Evolutionary conservation across 2,329 filamentous ascomycete species (phyloP).

Genomic region (Tolypocladium pustulatum): DNA sequence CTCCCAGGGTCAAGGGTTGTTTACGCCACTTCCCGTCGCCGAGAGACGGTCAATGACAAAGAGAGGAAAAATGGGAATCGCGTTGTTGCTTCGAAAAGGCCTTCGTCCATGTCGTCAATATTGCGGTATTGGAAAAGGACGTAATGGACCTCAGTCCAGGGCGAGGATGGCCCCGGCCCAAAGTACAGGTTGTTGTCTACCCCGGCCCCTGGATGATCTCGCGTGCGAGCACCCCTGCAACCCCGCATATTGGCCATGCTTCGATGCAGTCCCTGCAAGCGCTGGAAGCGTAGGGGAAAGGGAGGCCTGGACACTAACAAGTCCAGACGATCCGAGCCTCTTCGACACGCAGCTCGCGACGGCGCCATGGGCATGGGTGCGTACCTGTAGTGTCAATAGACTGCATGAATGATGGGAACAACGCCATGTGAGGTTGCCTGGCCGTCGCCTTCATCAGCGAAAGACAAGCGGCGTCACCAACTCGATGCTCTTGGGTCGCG

Average conservation of each 20-base stretch:
- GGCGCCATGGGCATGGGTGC: background rate
- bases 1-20: background rate
- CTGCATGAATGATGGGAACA: background rate
- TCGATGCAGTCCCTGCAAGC: background rate
- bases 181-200: background rate
- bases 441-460: constrained; percentile 22
- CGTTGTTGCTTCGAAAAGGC: background rate
- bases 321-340: background rate
- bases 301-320: background rate
- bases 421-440: background rate
- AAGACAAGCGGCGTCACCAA: constrained; percentile 50
- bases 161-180: background rate
- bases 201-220: background rate
- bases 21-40: background rate
- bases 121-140: background rate
- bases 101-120: background rate
- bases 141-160: background rate
- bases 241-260: constrained; percentile 4
- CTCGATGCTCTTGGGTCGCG: constrained; percentile 52
- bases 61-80: background rate
- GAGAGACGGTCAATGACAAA: background rate
- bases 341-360: background rate
- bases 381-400: background rate
- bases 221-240: constrained; percentile 2
- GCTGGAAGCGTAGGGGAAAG: background rate